phyloP scores from a whole-genome alignment of 495 filamentous ascomycete genomes.

The Podospora bellae-mahoneyi region DNA sequence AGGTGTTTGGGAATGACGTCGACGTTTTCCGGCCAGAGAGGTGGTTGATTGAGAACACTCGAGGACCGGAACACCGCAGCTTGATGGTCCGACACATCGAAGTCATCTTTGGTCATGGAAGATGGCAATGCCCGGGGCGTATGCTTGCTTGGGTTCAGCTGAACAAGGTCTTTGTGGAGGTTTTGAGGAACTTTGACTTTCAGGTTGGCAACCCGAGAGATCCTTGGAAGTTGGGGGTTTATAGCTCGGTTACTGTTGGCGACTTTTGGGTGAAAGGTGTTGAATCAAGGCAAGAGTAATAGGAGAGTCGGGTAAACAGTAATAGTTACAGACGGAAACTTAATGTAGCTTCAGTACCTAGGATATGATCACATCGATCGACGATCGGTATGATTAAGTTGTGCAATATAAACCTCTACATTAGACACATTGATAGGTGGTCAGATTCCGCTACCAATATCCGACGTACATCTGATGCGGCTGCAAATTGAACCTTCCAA shows the following conservation, averaged over 20 bases:
- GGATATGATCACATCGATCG: too few relatives aligned
- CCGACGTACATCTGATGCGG: too few relatives aligned
- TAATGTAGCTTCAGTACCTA: too few relatives aligned
- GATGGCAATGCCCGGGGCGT: neutral
- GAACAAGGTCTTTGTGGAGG: conserved; percentile 7
- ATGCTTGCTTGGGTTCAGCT: conserved; percentile 1
- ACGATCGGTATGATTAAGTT: too few relatives aligned
- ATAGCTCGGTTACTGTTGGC: neutral
- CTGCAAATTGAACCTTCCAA: too few relatives aligned
- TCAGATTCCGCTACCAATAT: too few relatives aligned
- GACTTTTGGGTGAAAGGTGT: neutral
- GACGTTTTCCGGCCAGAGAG: neutral
- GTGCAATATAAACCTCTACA: too few relatives aligned
- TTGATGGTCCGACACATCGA: neutral
- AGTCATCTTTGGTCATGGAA: neutral
- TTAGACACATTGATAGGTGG: too few relatives aligned
- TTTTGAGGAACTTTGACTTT: conserved; percentile 19
- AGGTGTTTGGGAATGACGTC: neutral
- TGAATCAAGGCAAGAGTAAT: too few relatives aligned
- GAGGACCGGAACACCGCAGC: neutral
- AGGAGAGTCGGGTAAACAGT: too few relatives aligned
- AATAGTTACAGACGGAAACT: too few relatives aligned
- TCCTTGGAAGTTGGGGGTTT: neutral
- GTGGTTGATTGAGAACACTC: neutral
- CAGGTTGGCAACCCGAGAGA: neutral